Evolutionary conservation across 2,329 filamentous ascomycete genomes (phyloP), one percentile per base, ranked within the genome.

Genomic region (Tothia fuscella): DNA sequence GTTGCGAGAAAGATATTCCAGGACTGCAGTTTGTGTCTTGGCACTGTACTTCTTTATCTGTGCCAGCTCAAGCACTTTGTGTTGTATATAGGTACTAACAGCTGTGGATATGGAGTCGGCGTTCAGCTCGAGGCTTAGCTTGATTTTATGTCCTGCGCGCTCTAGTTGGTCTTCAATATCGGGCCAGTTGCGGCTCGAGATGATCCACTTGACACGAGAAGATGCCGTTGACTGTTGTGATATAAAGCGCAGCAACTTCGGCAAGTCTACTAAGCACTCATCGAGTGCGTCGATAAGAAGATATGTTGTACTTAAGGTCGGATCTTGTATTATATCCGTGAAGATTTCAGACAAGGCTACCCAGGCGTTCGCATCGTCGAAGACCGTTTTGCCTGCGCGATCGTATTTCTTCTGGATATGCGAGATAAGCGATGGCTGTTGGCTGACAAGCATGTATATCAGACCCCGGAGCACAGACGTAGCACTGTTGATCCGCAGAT

Each of bases 251-350:
- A 44, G 28, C 19, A 40, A 22, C 28, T 54, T 34, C 1, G 34
- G 5, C 16, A 49, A 44, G 25, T 49, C 56, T 6, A 25, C 32
- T 12, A 36, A 43, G 46, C 64, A 69, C 48, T 71, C 66, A 43
- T 72, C 66, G 1, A 71, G 60, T 1, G 65, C 67, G 49, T 71
- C 65, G 32, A 72, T 50, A 10, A 70, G 44, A 4, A 72, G 39
- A 45, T 56, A 56, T 0, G 52, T 54, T 0, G 10, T 46, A 1
- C 49, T 13, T 3, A 62, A 41, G 5, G 9, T 50, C 2, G 46
- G 42, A 32, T 68, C 62, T 12, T 54, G 13, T 2, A 72, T 43
- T 9, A 72, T 64, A 3, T 48, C 46, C 1, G 13, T 45, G 1
- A 72, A 56, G 4, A 70, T 61, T 2, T 56, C 43, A 0, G 49